Percentiles rank a stretch among this genome's conserved stretches.
These are phyloP conservation scores for Apium graveolens DNA, from an alignment of 129 eudicot genomes.

Conservation along the genomic window DNA sequence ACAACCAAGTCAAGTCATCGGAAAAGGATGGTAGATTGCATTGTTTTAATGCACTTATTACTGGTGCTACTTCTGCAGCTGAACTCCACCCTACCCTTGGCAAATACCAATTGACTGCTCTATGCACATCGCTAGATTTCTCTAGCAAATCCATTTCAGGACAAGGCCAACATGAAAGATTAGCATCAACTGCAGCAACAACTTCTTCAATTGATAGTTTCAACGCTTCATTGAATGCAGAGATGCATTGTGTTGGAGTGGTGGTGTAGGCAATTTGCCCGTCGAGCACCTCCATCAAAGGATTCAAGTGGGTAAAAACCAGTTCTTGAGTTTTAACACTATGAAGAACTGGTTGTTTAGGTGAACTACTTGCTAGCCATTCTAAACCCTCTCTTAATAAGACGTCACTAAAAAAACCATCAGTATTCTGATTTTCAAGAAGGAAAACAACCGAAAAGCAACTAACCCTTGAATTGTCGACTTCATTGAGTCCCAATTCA, in stretches of 20 bases:
- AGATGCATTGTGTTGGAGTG: conserved; percentile 45
- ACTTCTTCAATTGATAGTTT: conserved; percentile 46
- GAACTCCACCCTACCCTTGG: conserved; percentile 84
- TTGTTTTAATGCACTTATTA: conserved; percentile 34
- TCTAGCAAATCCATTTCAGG: conserved; percentile 60
- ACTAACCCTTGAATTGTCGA: conserved; percentile 52
- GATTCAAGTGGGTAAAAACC: conserved; percentile 40
- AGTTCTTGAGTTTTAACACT: conserved; percentile 52
- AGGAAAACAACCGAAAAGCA: conserved; percentile 35
- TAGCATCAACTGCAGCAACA: conserved; percentile 45
- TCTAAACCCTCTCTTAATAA: conserved; percentile 55
- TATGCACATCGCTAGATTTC: conserved; percentile 29
- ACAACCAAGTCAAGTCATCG: conserved; percentile 39
- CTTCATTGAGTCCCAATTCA: conserved; percentile 44
- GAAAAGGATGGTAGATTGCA: conserved; percentile 47
- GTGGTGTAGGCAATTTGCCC: conserved; percentile 18
- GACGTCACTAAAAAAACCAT: conserved; percentile 50
- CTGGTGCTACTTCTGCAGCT: conserved; percentile 35
- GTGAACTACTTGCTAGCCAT: conserved; percentile 77
- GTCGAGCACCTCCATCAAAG: conserved; percentile 27
- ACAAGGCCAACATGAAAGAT: conserved; percentile 76
- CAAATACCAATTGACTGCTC: conserved; percentile 32
- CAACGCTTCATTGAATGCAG: conserved; percentile 63
- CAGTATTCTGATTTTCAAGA: conserved; percentile 19
- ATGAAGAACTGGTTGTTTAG: conserved; percentile 50